Evolutionary conservation across 139 green algal species (phyloP).

Genomic region (Chlamydomonas sp.): DNA sequence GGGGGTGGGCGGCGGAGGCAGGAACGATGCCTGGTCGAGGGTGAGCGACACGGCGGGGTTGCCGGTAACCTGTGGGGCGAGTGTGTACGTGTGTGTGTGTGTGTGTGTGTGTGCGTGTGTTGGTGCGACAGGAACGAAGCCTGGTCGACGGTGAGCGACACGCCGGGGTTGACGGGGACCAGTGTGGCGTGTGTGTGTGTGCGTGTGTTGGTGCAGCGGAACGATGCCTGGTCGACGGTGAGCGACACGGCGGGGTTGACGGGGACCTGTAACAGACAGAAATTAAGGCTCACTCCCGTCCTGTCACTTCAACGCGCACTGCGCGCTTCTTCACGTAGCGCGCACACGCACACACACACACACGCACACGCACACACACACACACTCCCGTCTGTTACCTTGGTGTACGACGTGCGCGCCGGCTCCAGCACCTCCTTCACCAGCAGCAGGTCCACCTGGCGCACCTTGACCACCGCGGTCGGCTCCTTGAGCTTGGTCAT

Average conservation of each 20-base stretch:
- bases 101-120: neutral
- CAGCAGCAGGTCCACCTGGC: slow-evolving; percentile 64
- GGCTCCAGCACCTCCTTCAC: slow-evolving; percentile 52
- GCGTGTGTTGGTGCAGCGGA: neutral
- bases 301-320: neutral
- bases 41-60: neutral
- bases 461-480: slow-evolving; percentile 52
- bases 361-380: neutral
- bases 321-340: neutral
- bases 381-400: too few relatives aligned
- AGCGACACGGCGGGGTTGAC: neutral
- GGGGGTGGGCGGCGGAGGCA: too few relatives aligned
- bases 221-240: neutral
- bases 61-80: neutral
- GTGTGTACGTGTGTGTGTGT: slow-evolving; percentile 1
- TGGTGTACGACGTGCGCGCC: slow-evolving; percentile 46
- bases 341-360: neutral
- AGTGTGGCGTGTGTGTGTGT: neutral
- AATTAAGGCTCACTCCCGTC: neutral
- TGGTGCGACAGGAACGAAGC: neutral
- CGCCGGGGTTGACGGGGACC: neutral
- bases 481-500: slow-evolving; percentile 69
- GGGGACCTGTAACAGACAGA: neutral
- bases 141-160: neutral
- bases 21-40: neutral